Percentiles rank a stretch among this genome's conserved stretches.
Evolutionary conservation across 805 yeast genomes (phyloP).

Genomic region (Ogataea trehalophila): DNA sequence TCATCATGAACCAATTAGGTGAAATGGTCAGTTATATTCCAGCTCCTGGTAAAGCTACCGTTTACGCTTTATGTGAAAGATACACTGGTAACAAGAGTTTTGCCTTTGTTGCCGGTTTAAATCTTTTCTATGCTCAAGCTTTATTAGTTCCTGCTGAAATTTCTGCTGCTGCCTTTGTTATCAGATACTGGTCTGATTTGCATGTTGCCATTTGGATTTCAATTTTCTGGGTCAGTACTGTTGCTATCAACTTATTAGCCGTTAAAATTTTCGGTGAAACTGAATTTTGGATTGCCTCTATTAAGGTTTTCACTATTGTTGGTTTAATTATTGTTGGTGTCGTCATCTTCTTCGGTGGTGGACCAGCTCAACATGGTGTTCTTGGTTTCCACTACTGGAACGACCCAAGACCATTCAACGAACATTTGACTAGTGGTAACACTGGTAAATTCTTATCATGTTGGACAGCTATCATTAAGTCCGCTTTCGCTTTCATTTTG

Average conservation of each 20-base stretch:
- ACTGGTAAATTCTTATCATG: conserved; percentile 61
- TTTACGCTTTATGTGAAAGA: conserved; percentile 24
- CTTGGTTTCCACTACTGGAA: conserved; percentile 68
- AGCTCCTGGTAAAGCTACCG: conserved; percentile 45
- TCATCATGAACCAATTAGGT: conserved; percentile 59
- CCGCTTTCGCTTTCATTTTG: conserved; percentile 62
- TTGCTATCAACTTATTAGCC: conserved; percentile 44
- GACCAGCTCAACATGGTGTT: conserved; percentile 47
- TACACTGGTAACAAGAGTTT: conserved; percentile 26
- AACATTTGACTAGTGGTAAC: conserved; percentile 44
- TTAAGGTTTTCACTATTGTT: conserved; percentile 58
- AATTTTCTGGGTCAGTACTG: conserved; percentile 43
- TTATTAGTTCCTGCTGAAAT: conserved; percentile 42
- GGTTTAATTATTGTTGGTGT: conserved; percentile 54
- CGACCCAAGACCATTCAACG: conserved; percentile 41
- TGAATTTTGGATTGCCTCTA: conserved; percentile 60
- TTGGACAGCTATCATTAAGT: conserved; percentile 57
- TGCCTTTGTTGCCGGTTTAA: conserved; percentile 33
- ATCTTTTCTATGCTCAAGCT: conserved; percentile 31
- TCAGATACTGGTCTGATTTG: conserved; percentile 51
- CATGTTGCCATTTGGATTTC: conserved; percentile 60
- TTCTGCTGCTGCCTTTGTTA: conserved; percentile 57
- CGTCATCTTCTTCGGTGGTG: conserved; percentile 61
- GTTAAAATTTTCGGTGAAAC: conserved; percentile 38
- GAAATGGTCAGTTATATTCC: conserved; percentile 63